Evolutionary conservation across 2,329 filamentous ascomycete species (phyloP).

Genomic region (Plectosphaerella sp.): DNA sequence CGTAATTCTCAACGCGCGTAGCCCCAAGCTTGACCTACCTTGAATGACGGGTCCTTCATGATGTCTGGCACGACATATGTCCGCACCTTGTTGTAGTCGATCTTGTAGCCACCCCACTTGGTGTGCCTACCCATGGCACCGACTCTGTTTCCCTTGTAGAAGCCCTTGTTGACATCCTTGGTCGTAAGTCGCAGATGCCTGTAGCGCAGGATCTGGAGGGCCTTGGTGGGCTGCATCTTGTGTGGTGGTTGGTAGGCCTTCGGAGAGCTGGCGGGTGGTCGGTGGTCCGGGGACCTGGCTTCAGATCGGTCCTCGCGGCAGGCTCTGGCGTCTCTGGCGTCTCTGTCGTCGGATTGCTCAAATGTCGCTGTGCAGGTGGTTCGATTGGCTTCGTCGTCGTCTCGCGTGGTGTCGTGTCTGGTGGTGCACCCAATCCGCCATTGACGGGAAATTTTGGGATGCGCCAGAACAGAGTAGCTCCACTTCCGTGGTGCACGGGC

Average conservation of each 20-base stretch:
- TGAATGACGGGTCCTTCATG: slow-evolving; percentile 55
- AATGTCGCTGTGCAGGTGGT: neutral
- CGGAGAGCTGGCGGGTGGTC: neutral
- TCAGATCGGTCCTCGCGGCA: neutral
- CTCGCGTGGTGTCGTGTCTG: neutral
- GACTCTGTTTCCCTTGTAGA: slow-evolving; percentile 93
- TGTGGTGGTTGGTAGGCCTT: neutral
- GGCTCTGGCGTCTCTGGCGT: neutral
- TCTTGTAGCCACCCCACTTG: slow-evolving; percentile 75
- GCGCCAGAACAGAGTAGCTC: slow-evolving; percentile 8
- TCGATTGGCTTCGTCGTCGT: neutral
- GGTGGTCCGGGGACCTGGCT: too few species aligned
- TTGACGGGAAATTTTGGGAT: slow-evolving; percentile 11
- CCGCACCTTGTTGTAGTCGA: slow-evolving; percentile 84
- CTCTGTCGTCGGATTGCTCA: neutral
- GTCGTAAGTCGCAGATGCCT: slow-evolving; percentile 80
- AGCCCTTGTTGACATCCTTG: slow-evolving; percentile 89
- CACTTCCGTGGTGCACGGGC: slow-evolving; percentile 1
- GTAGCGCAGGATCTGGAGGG: slow-evolving; percentile 62
- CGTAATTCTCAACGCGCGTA: neutral
- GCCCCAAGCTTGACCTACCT: slow-evolving; percentile 46
- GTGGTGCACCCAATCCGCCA: neutral
- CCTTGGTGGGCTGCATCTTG: slow-evolving; percentile 63
- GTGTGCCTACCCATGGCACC: slow-evolving; percentile 85
- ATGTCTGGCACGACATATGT: slow-evolving; percentile 78